phyloP scores from a whole-genome alignment of 1,139 yeast genomes.

The Candida tropicalis region DNA sequence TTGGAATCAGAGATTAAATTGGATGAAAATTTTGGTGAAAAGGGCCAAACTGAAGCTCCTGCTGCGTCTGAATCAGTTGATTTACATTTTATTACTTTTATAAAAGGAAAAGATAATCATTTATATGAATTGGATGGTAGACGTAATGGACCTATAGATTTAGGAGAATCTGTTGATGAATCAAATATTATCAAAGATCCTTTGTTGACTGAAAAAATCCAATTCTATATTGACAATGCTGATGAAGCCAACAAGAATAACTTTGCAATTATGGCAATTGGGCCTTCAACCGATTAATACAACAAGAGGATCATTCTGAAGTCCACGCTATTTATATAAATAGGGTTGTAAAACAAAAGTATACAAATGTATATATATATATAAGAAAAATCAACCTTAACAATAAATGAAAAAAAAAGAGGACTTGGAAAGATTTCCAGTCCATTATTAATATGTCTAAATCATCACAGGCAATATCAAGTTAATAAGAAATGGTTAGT shows the following conservation, averaged over 20 bases:
- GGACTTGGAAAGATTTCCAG: no score
- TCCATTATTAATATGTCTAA: no score
- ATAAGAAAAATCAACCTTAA: no score
- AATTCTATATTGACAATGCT: constrained; percentile 64
- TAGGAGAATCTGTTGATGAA: constrained; percentile 43
- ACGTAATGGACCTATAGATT: constrained; percentile 71
- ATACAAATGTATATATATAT: no score
- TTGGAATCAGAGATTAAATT: constrained; percentile 48
- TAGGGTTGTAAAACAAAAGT: no score
- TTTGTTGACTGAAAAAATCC: constrained; percentile 55
- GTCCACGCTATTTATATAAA: no score
- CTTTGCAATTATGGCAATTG: constrained; percentile 70
- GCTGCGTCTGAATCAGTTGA: constrained; percentile 62
- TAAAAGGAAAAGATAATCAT: constrained; percentile 58
- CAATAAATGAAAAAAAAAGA: no score
- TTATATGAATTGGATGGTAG: constrained; percentile 90
- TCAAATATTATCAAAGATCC: constrained; percentile 54
- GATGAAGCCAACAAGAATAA: constrained; percentile 60
- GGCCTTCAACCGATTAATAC: constrained; percentile 51
- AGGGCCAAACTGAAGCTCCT: constrained; percentile 85
- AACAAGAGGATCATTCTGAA: not conserved
- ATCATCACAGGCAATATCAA: not conserved
- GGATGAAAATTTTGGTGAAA: constrained; percentile 61
- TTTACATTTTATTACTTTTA: constrained; percentile 78
- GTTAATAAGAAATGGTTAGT: not conserved